phyloP scores from a whole-genome alignment of 176 grass and related monocot genomes.

The Hordeum vulgare region DNA sequence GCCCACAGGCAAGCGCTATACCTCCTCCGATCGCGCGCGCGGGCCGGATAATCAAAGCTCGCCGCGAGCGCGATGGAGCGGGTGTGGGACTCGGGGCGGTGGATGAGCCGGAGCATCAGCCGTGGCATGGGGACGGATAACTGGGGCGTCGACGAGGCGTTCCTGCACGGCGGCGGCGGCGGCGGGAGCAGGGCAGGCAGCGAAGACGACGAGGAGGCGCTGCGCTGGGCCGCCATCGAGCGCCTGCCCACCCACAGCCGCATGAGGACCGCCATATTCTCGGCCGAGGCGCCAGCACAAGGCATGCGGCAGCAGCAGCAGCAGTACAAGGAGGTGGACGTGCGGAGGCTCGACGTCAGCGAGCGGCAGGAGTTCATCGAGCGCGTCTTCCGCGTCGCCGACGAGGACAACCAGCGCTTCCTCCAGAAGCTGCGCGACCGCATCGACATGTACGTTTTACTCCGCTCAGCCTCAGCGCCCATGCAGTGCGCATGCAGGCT shows the following conservation, averaged over 20 bases:
- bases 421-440: conserved; percentile 79
- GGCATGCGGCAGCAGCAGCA: neutral
- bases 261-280: conserved; percentile 69
- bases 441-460: conserved; percentile 59
- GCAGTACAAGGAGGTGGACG: conserved; percentile 84
- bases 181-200: neutral
- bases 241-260: conserved; percentile 78
- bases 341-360: conserved; percentile 49
- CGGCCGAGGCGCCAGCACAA: neutral
- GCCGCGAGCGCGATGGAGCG: conserved; percentile 38
- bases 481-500: no score
- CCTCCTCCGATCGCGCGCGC: neutral
- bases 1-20: no score
- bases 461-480: no score
- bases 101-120: conserved; percentile 63
- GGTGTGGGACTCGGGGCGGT: conserved; percentile 74
- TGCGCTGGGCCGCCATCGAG: conserved; percentile 90
- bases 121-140: conserved; percentile 73
- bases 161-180: conserved; percentile 28
- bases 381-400: conserved; percentile 85
- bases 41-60: no score
- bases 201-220: conserved; percentile 84
- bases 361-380: conserved; percentile 95
- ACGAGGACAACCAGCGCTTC: conserved; percentile 89
- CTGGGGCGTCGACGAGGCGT: conserved; percentile 87